Percentiles rank a stretch among this genome's conserved stretches.
These are phyloP conservation scores for Amauroascus verrucosus DNA, from an alignment of 2,329 filamentous ascomycete species.

Conservation along the genomic window DNA sequence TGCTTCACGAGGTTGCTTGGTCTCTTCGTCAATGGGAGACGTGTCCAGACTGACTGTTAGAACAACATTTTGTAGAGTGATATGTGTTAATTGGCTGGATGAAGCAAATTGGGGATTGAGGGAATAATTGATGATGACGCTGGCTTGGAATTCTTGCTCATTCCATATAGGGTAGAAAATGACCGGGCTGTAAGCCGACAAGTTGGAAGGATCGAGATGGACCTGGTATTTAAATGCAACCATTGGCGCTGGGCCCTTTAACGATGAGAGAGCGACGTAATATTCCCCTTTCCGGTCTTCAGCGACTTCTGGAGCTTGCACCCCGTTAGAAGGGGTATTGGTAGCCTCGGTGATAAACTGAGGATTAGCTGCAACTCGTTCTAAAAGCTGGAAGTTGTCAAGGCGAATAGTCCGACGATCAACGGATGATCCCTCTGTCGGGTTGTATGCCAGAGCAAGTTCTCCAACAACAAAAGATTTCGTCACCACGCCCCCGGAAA, in stretches of 20 bases:
- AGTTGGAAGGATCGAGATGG: conserved; percentile 53
- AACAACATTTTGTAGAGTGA: conserved; percentile 66
- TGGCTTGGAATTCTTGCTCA: conserved; percentile 72
- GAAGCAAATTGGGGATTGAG: conserved; percentile 61
- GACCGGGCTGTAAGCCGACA: conserved; percentile 57
- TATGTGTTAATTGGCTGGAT: conserved; percentile 32
- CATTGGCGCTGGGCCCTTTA: conserved; percentile 53
- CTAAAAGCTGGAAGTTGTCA: conserved; percentile 77
- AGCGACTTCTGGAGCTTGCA: conserved; percentile 14
- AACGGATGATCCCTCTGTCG: conserved; percentile 23
- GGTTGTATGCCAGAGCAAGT: conserved; percentile 75
- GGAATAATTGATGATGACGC: conserved; percentile 71
- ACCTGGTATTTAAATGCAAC: conserved; percentile 91
- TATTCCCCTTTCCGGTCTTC: conserved; percentile 67
- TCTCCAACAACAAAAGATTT: conserved; percentile 72
- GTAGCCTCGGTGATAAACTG: conserved; percentile 66
- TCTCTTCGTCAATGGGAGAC: conserved; percentile 30
- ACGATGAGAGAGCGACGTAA: conserved; percentile 59
- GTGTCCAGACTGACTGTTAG: conserved; percentile 46
- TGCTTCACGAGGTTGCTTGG: conserved; percentile 39
- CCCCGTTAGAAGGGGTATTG: conserved; percentile 16
- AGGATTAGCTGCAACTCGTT: conserved; percentile 87
- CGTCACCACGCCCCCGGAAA: conserved; percentile 62
- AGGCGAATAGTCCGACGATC: conserved; percentile 59
- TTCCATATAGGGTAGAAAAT: conserved; percentile 71